phyloP scores from a whole-genome alignment of 2,329 filamentous ascomycete species.

The Thelonectria olida region DNA sequence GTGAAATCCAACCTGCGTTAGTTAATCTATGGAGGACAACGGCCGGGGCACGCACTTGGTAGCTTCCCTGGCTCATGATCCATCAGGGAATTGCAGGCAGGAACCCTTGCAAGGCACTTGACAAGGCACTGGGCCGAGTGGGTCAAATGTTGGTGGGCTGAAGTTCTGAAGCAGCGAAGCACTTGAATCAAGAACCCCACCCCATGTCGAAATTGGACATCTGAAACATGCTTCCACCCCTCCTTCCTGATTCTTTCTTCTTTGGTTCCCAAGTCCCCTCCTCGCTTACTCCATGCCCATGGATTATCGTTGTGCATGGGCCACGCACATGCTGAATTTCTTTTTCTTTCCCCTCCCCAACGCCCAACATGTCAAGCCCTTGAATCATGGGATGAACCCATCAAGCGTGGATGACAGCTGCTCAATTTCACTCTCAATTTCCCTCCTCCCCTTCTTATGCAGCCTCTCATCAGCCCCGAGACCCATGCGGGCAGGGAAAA shows the following conservation, averaged over 20 bases:
- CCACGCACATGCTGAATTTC: not conserved
- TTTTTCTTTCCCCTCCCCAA: conserved; percentile 9
- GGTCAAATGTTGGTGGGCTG: too few species aligned
- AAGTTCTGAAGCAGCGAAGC: not conserved
- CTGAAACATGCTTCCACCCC: conserved; percentile 32
- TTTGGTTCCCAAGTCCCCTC: conserved; percentile 15
- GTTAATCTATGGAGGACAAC: not conserved
- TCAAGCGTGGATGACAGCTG: conserved; percentile 4
- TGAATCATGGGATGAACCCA: conserved; percentile 14
- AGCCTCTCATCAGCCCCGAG: not conserved
- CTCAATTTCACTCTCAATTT: not conserved
- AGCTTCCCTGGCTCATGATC: not conserved
- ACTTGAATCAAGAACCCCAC: not conserved
- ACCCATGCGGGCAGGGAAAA: not conserved
- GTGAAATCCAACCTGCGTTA: not conserved
- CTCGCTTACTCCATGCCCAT: conserved; percentile 1
- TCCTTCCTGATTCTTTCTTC: conserved; percentile 22
- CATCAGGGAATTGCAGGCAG: not conserved
- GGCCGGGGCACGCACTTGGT: not conserved
- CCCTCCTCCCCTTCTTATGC: conserved; percentile 9
- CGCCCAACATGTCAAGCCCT: not conserved
- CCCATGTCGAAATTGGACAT: conserved; percentile 32
- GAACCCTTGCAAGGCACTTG: conserved; percentile 13
- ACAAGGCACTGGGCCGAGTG: conserved; percentile 10
- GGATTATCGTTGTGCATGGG: conserved; percentile 18